phyloP scores from a whole-genome alignment of 495 filamentous ascomycete genomes.

The Aspergillus sparsus region DNA sequence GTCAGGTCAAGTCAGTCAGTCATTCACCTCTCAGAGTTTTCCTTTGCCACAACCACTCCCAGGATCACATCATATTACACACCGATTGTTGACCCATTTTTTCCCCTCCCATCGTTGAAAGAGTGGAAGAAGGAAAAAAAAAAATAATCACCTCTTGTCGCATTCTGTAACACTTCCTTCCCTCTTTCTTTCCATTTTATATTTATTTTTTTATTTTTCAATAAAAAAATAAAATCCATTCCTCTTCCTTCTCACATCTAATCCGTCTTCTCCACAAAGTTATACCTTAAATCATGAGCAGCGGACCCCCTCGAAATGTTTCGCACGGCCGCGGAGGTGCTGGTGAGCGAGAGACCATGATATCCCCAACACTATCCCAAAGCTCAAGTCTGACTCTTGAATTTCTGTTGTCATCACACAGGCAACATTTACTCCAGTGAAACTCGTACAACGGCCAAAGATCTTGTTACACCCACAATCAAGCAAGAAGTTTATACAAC shows the following conservation, averaged over 20 bases:
- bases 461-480: constrained; percentile 79
- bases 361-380: too few relatives aligned
- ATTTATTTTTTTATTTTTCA: not conserved
- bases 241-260: not conserved
- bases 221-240: too few relatives aligned
- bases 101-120: not conserved
- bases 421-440: constrained; percentile 73
- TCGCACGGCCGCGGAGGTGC: constrained; percentile 59
- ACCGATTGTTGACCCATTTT: not conserved
- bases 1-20: constrained; percentile 2
- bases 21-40: constrained; percentile 16
- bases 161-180: not conserved
- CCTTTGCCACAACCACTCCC: constrained; percentile 4
- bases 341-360: constrained; percentile 33
- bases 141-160: too few relatives aligned
- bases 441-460: constrained; percentile 51
- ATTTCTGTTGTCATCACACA: constrained; percentile 17
- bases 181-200: not conserved
- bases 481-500: constrained; percentile 83
- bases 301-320: constrained; percentile 32
- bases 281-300: constrained; percentile 4
- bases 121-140: too few relatives aligned
- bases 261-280: constrained; percentile 7
- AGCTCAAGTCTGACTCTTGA: too few relatives aligned
- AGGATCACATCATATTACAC: constrained; percentile 8